These are phyloP conservation scores for Microthlaspi erraticum DNA, from an alignment of 345 rosid genomes.

Conservation along the genomic window DNA sequence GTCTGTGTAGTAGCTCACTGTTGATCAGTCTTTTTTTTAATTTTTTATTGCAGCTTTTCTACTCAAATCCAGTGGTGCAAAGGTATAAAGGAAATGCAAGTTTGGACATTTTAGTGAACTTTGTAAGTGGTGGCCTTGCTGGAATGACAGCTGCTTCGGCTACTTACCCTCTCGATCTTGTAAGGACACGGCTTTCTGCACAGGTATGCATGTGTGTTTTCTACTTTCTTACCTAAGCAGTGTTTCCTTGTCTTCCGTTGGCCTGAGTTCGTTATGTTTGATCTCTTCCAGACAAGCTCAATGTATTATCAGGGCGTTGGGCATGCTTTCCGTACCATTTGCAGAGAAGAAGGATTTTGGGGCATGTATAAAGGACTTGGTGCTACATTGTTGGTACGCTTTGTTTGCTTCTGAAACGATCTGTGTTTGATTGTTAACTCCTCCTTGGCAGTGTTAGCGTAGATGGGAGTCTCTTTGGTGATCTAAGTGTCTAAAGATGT, in stretches of 20 bases:
- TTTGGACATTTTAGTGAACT: conserved; percentile 61
- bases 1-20: neutral
- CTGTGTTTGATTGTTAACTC: conserved; percentile 8
- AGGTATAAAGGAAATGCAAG: conserved; percentile 52
- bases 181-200: conserved; percentile 92
- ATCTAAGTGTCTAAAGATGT: neutral
- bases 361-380: conserved; percentile 97
- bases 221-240: neutral
- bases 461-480: conserved; percentile 25
- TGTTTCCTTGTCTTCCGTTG: conserved; percentile 11
- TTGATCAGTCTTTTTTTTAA: neutral
- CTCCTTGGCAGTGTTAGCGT: conserved; percentile 8
- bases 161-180: conserved; percentile 98
- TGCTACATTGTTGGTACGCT: conserved; percentile 77
- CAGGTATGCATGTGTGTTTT: conserved; percentile 58
- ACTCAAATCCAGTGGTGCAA: conserved; percentile 54
- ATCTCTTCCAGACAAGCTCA: conserved; percentile 67
- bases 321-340: conserved; percentile 85
- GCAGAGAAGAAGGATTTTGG: conserved; percentile 76
- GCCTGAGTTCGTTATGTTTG: conserved; percentile 14
- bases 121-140: conserved; percentile 85
- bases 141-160: conserved; percentile 97
- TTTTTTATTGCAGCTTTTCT: conserved; percentile 56
- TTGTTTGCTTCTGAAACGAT: neutral
- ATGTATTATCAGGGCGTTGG: conserved; percentile 83